phyloP scores from a whole-genome alignment of 257 asterid species.

The Solanum clarkiae region DNA sequence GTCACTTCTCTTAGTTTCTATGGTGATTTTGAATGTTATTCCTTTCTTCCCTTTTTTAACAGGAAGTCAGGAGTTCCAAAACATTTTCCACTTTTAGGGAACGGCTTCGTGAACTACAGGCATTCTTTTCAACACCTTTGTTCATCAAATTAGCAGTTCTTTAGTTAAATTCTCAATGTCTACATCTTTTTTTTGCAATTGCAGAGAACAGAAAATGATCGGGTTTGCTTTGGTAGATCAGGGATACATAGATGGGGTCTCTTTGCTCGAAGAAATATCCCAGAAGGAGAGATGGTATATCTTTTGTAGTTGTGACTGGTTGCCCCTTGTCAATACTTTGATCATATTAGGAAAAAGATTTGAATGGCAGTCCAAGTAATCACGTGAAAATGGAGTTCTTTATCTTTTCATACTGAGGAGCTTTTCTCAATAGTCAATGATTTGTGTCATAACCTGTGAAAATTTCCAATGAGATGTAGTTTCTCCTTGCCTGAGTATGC shows the following conservation, averaged over 20 bases:
- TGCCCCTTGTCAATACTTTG: neutral
- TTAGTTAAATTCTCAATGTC: neutral
- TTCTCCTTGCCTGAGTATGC: neutral
- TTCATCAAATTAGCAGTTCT: neutral
- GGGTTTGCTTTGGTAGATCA: slow-evolving; percentile 95
- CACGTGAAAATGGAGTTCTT: neutral
- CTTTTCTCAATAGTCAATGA: neutral
- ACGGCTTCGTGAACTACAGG: slow-evolving; percentile 91
- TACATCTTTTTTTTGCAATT: slow-evolving; percentile 6
- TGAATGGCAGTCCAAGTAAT: neutral
- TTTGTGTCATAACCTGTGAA: neutral
- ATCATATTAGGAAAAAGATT: neutral
- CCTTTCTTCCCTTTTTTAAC: slow-evolving; percentile 13
- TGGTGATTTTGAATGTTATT: neutral
- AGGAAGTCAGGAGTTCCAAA: slow-evolving; percentile 62
- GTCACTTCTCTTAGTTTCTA: neutral
- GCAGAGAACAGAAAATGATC: slow-evolving; percentile 86
- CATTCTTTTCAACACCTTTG: slow-evolving; percentile 6
- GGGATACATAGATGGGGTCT: slow-evolving; percentile 99
- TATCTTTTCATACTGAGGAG: neutral
- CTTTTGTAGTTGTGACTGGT: neutral
- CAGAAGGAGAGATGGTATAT: slow-evolving; percentile 93
- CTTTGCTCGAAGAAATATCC: slow-evolving; percentile 77
- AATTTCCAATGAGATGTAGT: neutral
- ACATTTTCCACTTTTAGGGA: slow-evolving; percentile 72